Evolutionary conservation across 2,329 filamentous ascomycete genomes (phyloP).

Genomic region (Mycosphaerella sp.): DNA sequence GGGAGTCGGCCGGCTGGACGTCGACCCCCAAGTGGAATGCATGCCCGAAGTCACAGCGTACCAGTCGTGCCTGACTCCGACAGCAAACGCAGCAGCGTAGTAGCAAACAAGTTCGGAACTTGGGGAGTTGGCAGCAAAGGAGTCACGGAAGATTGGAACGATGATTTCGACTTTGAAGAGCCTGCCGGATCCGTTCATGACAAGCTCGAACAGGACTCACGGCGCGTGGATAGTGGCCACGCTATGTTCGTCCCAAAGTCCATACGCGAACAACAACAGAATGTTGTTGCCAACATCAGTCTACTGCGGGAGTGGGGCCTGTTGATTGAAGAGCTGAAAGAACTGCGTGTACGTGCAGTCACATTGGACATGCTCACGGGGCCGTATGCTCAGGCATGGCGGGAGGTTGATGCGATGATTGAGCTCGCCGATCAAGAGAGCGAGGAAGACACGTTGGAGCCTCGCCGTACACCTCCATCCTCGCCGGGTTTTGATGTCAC

Average conservation of each 20-base stretch:
- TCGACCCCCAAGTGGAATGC: slow-evolving; percentile 60
- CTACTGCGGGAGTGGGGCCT: slow-evolving; percentile 75
- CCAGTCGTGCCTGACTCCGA: slow-evolving; percentile 59
- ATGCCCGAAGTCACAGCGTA: slow-evolving; percentile 75
- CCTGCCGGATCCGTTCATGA: slow-evolving; percentile 34
- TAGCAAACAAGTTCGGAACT: slow-evolving; percentile 67
- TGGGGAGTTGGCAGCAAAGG: slow-evolving; percentile 76
- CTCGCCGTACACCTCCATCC: slow-evolving; percentile 50
- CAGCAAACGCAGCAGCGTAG: slow-evolving; percentile 49
- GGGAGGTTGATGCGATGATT: slow-evolving; percentile 80
- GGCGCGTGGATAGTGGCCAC: slow-evolving; percentile 40
- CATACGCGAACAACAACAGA: slow-evolving; percentile 75
- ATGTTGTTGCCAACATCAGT: slow-evolving; percentile 75
- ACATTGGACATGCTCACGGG: slow-evolving; percentile 61
- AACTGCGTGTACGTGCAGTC: slow-evolving; percentile 63
- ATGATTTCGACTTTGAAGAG: slow-evolving; percentile 74
- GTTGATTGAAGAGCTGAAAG: slow-evolving; percentile 75
- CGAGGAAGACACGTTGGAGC: slow-evolving; percentile 47
- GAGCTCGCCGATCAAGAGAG: slow-evolving; percentile 66
- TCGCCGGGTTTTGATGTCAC: slow-evolving; percentile 53
- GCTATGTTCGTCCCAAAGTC: slow-evolving; percentile 68
- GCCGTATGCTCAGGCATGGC: slow-evolving; percentile 57
- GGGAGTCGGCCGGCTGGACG: slow-evolving; percentile 63
- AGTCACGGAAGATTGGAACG: slow-evolving; percentile 81
- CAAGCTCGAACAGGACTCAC: slow-evolving; percentile 31